A percentile compares a stretch with the other conserved stretches of the same genome.
phyloP scores from a whole-genome alignment of 495 filamentous ascomycete species.

The Massariosphaeria phaeospora region DNA sequence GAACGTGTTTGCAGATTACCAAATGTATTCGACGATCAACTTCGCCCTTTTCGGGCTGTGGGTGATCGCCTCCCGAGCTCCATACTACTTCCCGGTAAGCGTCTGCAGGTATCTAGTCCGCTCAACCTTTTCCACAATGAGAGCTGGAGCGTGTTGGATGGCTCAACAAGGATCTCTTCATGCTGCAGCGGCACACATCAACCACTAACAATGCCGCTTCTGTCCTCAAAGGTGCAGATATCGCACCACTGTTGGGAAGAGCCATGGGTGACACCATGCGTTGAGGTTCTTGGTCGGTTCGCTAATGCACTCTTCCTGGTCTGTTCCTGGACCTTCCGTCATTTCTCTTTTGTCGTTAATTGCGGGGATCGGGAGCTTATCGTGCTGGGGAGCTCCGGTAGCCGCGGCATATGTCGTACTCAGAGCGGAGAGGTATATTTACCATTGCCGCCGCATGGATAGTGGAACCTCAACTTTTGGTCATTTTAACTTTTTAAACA shows the following conservation, averaged over 20 bases:
- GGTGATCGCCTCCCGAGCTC: neutral
- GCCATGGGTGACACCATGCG: neutral
- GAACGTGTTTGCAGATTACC: no score
- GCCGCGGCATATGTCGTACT: no score
- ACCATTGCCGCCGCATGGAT: neutral
- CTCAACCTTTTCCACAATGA: neutral
- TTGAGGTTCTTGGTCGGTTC: constrained; percentile 13
- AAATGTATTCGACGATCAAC: neutral
- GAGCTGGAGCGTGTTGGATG: neutral
- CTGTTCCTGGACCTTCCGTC: constrained; percentile 19
- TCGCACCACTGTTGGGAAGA: no score
- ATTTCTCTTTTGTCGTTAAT: constrained; percentile 10
- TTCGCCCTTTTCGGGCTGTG: constrained; percentile 2
- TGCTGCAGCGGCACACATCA: no score
- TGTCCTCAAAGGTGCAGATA: no score
- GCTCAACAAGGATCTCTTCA: no score
- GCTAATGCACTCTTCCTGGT: constrained; percentile 28
- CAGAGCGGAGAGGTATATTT: constrained; percentile 7
- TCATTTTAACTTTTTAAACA: neutral
- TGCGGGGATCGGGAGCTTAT: constrained; percentile 22
- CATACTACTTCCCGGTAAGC: constrained; percentile 9
- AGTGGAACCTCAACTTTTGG: neutral
- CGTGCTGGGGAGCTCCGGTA: no score
- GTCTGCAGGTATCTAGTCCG: neutral
- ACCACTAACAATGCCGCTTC: no score